Evolutionary conservation across 495 filamentous ascomycete species (phyloP).

Genomic region (Neurospora terricola): DNA sequence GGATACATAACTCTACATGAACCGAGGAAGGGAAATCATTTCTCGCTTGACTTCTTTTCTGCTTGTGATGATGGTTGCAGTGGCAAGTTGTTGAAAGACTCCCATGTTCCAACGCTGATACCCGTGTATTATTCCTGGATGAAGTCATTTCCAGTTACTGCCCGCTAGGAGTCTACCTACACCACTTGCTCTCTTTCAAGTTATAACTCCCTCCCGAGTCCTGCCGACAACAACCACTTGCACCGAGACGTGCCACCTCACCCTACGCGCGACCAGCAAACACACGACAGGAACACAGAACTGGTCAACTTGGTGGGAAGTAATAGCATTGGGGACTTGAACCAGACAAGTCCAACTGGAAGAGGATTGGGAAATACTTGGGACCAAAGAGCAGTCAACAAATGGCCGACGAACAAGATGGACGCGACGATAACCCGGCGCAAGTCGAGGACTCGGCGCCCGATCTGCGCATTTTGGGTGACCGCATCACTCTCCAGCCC

Average conservation of each 20-base stretch:
- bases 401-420: constrained; percentile 25
- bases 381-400: not conserved
- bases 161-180: not conserved
- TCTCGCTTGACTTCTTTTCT: not conserved
- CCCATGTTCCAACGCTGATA: not conserved
- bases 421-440: constrained; percentile 15
- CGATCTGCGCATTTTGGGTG: constrained; percentile 72
- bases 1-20: not conserved
- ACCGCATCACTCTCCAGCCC: constrained; percentile 70
- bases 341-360: not conserved
- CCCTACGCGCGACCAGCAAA: not conserved
- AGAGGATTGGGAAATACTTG: not conserved
- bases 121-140: not conserved
- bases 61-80: not conserved
- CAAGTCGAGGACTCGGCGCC: constrained; percentile 47
- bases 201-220: not conserved
- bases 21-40: not conserved
- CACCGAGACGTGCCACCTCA: not conserved
- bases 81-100: not conserved
- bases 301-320: not conserved
- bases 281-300: not conserved
- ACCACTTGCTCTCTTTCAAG: not conserved
- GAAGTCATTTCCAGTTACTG: not conserved
- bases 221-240: not conserved
- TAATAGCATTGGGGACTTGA: not conserved